These are phyloP conservation scores for Phytophthora macrochlamydospora DNA, from an alignment of 352 stramenopile genomes.

Conservation along the genomic window DNA sequence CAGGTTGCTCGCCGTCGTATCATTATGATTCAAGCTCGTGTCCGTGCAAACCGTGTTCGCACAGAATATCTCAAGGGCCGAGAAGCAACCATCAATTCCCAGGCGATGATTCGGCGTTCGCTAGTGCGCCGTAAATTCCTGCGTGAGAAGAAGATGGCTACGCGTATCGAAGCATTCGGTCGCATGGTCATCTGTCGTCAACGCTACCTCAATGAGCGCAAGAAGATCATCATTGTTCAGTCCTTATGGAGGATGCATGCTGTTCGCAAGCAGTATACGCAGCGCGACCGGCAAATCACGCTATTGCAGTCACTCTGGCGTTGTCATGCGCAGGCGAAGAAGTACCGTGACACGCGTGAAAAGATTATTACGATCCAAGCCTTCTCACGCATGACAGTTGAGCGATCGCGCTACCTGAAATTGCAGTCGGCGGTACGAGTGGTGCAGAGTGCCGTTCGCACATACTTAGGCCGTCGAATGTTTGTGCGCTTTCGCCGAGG, in stretches of 20 bases:
- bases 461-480: constrained; percentile 63
- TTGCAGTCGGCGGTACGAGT: constrained; percentile 52
- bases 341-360: constrained; percentile 60
- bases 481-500: constrained; percentile 70
- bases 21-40: constrained; percentile 88
- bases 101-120: constrained; percentile 87
- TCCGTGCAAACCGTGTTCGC: constrained; percentile 86
- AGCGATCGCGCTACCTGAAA: constrained; percentile 60
- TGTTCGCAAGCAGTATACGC: constrained; percentile 58
- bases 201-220: constrained; percentile 60
- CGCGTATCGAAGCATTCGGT: constrained; percentile 81
- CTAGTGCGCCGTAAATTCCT: constrained; percentile 82
- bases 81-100: constrained; percentile 87
- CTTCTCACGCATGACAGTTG: constrained; percentile 70
- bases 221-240: constrained; percentile 78
- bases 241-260: constrained; percentile 84
- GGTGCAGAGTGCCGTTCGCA: constrained; percentile 76
- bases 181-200: constrained; percentile 83
- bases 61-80: constrained; percentile 87
- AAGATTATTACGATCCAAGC: constrained; percentile 74
- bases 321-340: constrained; percentile 54
- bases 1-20: constrained; percentile 59
- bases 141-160: constrained; percentile 88
- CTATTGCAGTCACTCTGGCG: constrained; percentile 85
- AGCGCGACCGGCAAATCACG: constrained; percentile 53